Conservation (phyloP, 2,329 filamentous ascomycete genomes). For the Aspergillus fumigatus region DNA sequence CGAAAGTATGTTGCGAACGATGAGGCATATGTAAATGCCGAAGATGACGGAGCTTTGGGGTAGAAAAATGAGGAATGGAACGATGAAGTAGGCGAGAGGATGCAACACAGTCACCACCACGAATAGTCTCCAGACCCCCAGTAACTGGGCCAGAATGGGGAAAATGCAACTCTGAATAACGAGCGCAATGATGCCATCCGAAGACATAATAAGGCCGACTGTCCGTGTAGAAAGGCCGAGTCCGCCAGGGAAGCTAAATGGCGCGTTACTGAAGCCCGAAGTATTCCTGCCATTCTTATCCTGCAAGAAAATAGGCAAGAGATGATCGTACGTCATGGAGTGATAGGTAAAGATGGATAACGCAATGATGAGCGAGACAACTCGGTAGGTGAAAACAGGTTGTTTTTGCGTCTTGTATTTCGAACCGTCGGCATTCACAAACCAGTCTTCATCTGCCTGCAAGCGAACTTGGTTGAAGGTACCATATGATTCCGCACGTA, state of each 20-base stretch:
- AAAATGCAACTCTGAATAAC: constrained; percentile 70
- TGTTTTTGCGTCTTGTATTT: constrained; percentile 34
- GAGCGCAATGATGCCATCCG: constrained; percentile 68
- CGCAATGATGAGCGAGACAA: constrained; percentile 73
- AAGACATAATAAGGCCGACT: constrained; percentile 63
- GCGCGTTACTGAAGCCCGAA: constrained; percentile 29
- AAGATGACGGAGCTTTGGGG: constrained; percentile 51
- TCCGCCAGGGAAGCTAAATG: constrained; percentile 59
- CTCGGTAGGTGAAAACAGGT: constrained; percentile 56
- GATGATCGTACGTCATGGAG: constrained; percentile 89
- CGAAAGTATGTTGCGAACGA: constrained; percentile 62
- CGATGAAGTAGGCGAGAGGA: constrained; percentile 63
- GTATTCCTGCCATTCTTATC: constrained; percentile 49
- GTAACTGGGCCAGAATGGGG: constrained; percentile 56
- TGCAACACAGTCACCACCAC: constrained; percentile 62
- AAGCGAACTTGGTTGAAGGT: constrained; percentile 61
- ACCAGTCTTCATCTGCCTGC: constrained; percentile 51
- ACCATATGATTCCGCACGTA: constrained; percentile 75
- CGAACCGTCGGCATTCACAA: constrained; percentile 45
- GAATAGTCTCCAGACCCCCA: constrained; percentile 66
- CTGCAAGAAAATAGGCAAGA: constrained; percentile 89
- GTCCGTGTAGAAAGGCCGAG: constrained; percentile 62
- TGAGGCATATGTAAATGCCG: constrained; percentile 62
- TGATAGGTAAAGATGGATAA: constrained; percentile 91
- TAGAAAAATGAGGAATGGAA: constrained; percentile 62